Conservation (phyloP, 2,329 filamentous ascomycete genomes). For the Fusarium temperatum region DNA sequence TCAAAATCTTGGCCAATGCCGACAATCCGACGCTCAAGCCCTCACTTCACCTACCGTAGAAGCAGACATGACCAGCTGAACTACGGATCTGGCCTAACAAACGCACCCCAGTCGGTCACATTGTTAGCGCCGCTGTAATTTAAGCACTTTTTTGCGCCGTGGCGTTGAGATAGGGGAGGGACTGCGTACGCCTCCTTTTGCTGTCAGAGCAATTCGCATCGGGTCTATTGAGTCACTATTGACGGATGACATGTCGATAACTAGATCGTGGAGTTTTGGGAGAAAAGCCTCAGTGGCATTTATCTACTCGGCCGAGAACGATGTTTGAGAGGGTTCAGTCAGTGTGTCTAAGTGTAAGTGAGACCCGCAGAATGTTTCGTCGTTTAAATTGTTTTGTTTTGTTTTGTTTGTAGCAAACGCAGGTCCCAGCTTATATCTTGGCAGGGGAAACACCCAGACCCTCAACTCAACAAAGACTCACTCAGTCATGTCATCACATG, state of each 20-base stretch:
- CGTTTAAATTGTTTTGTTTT: neutral
- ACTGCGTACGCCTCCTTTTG: neutral
- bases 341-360: neutral
- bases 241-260: neutral
- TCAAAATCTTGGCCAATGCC: neutral
- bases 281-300: neutral
- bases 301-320: neutral
- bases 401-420: neutral
- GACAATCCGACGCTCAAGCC: neutral
- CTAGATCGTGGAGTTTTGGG: neutral
- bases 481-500: neutral
- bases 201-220: neutral
- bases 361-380: constrained; percentile 7
- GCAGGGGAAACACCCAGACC: neutral
- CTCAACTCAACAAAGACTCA: neutral
- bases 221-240: constrained; percentile 11
- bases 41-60: neutral
- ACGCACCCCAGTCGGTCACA: neutral
- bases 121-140: constrained; percentile 3
- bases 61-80: constrained; percentile 4
- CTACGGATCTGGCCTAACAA: neutral
- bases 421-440: neutral
- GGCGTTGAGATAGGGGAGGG: constrained; percentile 8
- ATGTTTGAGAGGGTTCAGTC: neutral
- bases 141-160: neutral